These are phyloP conservation scores for Neospora caninum DNA, from an alignment of 169 alveolate genomes.

Conservation along the genomic window DNA sequence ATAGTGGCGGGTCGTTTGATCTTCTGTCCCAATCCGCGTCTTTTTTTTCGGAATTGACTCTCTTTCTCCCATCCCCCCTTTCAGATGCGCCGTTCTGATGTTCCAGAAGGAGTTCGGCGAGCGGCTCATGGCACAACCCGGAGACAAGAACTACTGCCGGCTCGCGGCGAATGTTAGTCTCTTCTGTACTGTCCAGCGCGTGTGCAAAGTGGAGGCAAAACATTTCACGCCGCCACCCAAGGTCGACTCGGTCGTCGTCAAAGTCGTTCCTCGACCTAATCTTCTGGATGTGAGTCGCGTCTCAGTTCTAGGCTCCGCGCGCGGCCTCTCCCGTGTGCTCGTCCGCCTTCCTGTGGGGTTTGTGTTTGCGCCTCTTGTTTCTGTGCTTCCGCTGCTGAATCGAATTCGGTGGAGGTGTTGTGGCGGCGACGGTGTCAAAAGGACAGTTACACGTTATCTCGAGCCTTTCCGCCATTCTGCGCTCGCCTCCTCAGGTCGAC, in stretches of 20 bases:
- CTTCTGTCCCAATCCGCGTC: no score
- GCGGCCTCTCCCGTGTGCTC: no score
- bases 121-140: slow-evolving; percentile 95
- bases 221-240: slow-evolving; percentile 99
- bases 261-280: slow-evolving; percentile 95
- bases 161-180: slow-evolving; percentile 91
- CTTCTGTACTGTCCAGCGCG: slow-evolving; percentile 89
- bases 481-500: slow-evolving; percentile 77
- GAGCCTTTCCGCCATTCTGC: no score
- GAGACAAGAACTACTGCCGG: slow-evolving; percentile 96
- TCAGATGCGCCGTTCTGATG: slow-evolving; percentile 98
- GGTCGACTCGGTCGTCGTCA: slow-evolving; percentile 98
- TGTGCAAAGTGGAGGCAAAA: slow-evolving; percentile 96
- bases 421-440: background rate
- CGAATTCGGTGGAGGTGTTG: background rate
- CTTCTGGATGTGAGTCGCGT: slow-evolving; percentile 82
- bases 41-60: background rate
- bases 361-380: background rate
- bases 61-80: background rate
- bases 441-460: no score
- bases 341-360: background rate
- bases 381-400: no score
- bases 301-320: background rate
- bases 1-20: no score
- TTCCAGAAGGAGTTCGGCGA: slow-evolving; percentile 99